phyloP scores from a whole-genome alignment of 441 rosid genomes.

The Gossypium schwendimanii region DNA sequence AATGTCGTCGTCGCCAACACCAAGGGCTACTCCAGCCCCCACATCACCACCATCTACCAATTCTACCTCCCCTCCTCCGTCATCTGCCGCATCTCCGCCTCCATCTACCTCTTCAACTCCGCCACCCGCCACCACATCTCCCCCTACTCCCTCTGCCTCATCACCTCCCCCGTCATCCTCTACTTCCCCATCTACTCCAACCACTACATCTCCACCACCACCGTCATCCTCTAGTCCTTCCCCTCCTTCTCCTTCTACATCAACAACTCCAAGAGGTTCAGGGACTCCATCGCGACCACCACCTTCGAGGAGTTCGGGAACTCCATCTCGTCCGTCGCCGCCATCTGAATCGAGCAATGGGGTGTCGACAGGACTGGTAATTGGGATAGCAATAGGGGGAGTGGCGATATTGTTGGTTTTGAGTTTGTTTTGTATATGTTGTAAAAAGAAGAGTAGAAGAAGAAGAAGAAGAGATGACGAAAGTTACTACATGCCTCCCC shows the following conservation, averaged over 20 bases:
- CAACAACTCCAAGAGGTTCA: conserved; percentile 19
- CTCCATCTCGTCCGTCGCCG: conserved; percentile 25
- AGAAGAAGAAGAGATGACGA: conserved; percentile 44
- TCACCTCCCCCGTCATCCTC: conserved; percentile 26
- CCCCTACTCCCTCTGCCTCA: conserved; percentile 27
- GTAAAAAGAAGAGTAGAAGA: conserved; percentile 41
- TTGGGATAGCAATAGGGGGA: conserved; percentile 75
- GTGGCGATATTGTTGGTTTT: conserved; percentile 40
- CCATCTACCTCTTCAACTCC: conserved; percentile 24
- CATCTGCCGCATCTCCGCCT: conserved; percentile 19
- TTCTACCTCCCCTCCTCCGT: conserved; percentile 34
- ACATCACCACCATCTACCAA: conserved; percentile 39
- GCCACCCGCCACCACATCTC: conserved; percentile 12
- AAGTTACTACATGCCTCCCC: conserved; percentile 55
- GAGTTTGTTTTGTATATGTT: conserved; percentile 45
- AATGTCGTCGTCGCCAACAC: conserved; percentile 53
- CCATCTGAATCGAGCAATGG: conserved; percentile 14
- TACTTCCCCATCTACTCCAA: conserved; percentile 27
- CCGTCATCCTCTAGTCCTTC: conserved; percentile 16
- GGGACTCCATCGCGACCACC: conserved; percentile 27
- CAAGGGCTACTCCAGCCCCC: conserved; percentile 33
- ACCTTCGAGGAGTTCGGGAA: neutral
- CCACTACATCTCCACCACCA: conserved; percentile 21
- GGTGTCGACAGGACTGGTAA: conserved; percentile 51
- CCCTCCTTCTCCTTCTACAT: conserved; percentile 30